These are phyloP conservation scores for Prunus armeniaca DNA, from an alignment of 306 rosid species.

Conservation along the genomic window DNA sequence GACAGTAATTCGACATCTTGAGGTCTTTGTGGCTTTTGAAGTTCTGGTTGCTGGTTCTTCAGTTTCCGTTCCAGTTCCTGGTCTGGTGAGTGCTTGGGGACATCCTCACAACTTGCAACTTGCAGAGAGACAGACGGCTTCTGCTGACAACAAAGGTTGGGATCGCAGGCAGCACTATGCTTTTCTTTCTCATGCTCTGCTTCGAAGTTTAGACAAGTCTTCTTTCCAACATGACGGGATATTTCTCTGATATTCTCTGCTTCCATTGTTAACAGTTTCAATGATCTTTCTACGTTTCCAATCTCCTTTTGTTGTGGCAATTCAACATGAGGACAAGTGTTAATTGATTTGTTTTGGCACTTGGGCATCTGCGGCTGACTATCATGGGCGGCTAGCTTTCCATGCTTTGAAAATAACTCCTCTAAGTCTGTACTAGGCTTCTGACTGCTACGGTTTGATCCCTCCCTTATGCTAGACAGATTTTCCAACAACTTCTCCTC, in stretches of 20 bases:
- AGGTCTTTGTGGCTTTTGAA: no score
- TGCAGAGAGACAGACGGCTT: no score
- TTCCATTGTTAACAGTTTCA: not conserved
- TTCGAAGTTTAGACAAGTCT: not conserved
- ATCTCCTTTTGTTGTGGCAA: not conserved
- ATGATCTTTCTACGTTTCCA: not conserved
- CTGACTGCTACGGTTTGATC: not conserved
- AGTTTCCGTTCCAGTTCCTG: no score
- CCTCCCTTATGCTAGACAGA: not conserved
- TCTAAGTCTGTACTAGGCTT: not conserved
- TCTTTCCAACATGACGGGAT: not conserved
- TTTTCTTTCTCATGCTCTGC: not conserved
- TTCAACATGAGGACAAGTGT: not conserved
- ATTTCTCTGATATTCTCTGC: not conserved
- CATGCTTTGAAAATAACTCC: not conserved
- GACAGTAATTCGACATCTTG: no score
- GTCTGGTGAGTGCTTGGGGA: no score
- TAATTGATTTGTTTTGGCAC: not conserved
- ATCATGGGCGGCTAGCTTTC: not conserved
- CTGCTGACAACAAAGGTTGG: no score
- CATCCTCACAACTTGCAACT: no score
- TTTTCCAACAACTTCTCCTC: conserved; percentile 4
- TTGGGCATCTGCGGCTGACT: not conserved
- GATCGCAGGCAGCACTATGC: not conserved
- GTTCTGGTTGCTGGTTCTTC: no score